Base-by-base conservation (phyloP, 192 early-diverging fungal genomes). In the Podila epigama region DNA sequence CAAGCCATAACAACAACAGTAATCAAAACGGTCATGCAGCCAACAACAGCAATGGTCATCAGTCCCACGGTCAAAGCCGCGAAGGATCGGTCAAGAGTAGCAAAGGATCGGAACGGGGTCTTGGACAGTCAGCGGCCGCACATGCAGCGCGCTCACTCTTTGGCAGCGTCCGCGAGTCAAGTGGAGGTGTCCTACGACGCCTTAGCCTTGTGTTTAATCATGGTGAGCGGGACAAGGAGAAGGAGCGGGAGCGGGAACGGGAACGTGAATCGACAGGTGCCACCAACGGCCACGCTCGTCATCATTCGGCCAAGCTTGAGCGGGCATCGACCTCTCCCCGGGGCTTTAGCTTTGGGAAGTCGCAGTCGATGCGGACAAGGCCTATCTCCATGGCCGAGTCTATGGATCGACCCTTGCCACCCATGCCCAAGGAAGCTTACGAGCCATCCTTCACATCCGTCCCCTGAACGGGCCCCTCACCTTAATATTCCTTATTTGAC, bases 161-260 rank as follows among this genome's bases (percentile, higher is more conserved):
- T 68, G 73, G 73, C 55, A 77, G 73, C n/a, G 73, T 77, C 15
- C 37, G 73, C 13, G 73, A 77, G n/a, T 77, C 73, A 32, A 77
- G 73, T 28, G 73, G 73, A 40, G 73, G 73, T 51, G 73, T 77
- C n/a, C 33, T 77, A 9, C 32, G 73, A 50, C 60, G 73, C 58
- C 40, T 77, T 36, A 77, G 73, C 25, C 56, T 77, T 5, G 73
- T 77, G 4, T 77, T 77, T 32, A 68, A 77, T 31, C 62, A 71
- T 32, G 60, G 60, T 4, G 63, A 75, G n/a, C 63, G 70, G 32
- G 73, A 77, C 37, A 77, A 77, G 48, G 73, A 75, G 5, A 75
- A 67, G 53, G 71, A 77, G 1, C 37, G 36, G 41, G 73, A 77
- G 32, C 51, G 28, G 63, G 63, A 65, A 20, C 34, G 53, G 37